Evolutionary conservation across 2,329 filamentous ascomycete species (phyloP), one percentile per base, ranked within the genome.

Genomic region (Pseudogymnoascus sp.): DNA sequence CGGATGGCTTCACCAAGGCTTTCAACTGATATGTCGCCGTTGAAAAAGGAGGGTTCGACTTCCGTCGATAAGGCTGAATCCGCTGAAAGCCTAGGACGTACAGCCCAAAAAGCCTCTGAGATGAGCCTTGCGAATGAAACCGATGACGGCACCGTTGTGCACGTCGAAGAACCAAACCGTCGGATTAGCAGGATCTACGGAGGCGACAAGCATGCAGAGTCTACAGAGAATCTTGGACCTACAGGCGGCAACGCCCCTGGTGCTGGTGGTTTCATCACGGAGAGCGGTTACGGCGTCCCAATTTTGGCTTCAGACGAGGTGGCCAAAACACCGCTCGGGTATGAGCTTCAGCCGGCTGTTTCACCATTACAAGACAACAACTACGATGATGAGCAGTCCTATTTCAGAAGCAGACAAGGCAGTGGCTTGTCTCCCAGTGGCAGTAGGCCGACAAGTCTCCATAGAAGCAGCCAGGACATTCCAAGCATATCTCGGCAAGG

Each of bases 251-350:
- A 75, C 7, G 72, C 74, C 37, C 74, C 76, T 38, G 75, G 79
- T 63, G 66, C 68, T 2, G 80, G 79, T 11, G 78, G 77, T 5
- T 83, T 81, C 63, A 78, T 81, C 43, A 83, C 83, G 16, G 84
- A 88, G 33, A 79, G 82, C 61, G 82, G 83, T 16, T 88, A 89
- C 71, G 83, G 83, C 38, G 86, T 87, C 28, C 93, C 93, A 0
- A 96, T 99, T 66, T 79, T 99, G 60, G 95, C 95, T 6, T 83
- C 90, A 1, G 95, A 97, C 71, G 92, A 97, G 75, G 82, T 96
- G 31, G 82, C 86, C 63, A 93, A 93, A 74, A 84, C 89, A 62
- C 84, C 86, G 0, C 82, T 83, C 35, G 81, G 82, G 12, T 12
- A 88, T 62, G 86, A 84, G 67, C 80, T 91, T 71, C 86, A 90